Evolutionary conservation across 2,329 filamentous ascomycete genomes (phyloP), one percentile per base, ranked within the genome.

Genomic region (Rhynchosporium agropyri): DNA sequence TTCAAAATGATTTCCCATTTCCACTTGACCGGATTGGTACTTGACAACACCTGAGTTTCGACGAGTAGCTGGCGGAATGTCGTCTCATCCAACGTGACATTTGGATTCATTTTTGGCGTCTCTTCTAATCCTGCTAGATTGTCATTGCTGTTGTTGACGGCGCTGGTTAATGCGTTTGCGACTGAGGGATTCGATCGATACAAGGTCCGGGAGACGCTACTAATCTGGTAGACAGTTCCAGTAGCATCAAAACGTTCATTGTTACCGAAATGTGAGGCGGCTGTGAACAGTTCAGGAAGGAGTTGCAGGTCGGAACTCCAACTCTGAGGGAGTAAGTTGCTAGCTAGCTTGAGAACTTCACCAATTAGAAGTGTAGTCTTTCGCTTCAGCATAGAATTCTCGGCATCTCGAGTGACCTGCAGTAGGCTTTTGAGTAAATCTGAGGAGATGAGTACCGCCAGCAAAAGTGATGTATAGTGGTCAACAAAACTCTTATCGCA

Each of bases 201-300:
- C 13, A 99, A 79, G 0, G 93, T 98, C 66, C 92, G 87, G 75
- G 94, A 99, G 68, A 99, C 92, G 74, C 94, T 97, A 78, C 97
- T 97, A 60, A 99, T 96, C 74, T 98, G 95, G 72, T 98, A 99
- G 12, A 99, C 91, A 20, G 96, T 96, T 7, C 92, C 89, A 7
- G 92, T 93, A 6, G 94, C 92, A 62, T 90, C 82, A 69, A 93
- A 93, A 60, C 91, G 88, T 29, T 87, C 83, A 36, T 93, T 86
- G 26, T 86, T 81, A 28, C 85, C 80, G 70, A 93, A 91, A 40
- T 87, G 83, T 1, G 90, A 83, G 4, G 93, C 92, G 0, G 88
- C 86, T 6, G 88, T 83, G 71, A 99, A 89, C 1, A 98, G 81
- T 65, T 94, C 89, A 0, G 95, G 95, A 20, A 99, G 83, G 5